phyloP scores from a whole-genome alignment of 176 grass and related monocot species.

The Otatea glauca region DNA sequence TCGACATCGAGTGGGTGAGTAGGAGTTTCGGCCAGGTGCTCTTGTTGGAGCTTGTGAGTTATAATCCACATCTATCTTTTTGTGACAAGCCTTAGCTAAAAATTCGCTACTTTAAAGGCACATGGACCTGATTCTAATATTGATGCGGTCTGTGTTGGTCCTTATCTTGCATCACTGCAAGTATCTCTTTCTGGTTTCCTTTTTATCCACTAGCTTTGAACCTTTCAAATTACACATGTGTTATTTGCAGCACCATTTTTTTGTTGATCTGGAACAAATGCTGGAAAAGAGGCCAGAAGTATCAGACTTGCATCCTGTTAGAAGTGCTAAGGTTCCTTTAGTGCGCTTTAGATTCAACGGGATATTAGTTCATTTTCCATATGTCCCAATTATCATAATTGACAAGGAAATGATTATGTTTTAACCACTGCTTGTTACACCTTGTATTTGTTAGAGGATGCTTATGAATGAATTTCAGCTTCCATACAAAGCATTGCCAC shows the following conservation, averaged over 20 bases:
- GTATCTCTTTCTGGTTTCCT: constrained; percentile 37
- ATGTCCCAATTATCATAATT: too few relatives aligned
- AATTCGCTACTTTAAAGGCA: constrained; percentile 44
- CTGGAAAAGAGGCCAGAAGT: constrained; percentile 64
- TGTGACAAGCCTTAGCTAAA: constrained; percentile 4
- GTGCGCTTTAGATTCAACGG: constrained; percentile 80
- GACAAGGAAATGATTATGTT: too few relatives aligned
- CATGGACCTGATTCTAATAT: constrained; percentile 79
- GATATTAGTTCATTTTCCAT: constrained; percentile 69
- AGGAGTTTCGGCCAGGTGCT: too few relatives aligned
- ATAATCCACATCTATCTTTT: constrained; percentile 29
- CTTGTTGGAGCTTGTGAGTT: too few relatives aligned
- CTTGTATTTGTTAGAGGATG: too few relatives aligned
- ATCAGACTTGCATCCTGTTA: constrained; percentile 60
- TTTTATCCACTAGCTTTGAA: constrained; percentile 11
- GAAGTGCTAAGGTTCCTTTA: constrained; percentile 76
- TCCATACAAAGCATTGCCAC: too few relatives aligned
- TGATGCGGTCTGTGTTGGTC: constrained; percentile 69
- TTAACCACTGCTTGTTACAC: too few relatives aligned
- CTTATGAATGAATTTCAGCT: too few relatives aligned
- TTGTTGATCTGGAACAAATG: constrained; percentile 55
- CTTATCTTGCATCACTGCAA: constrained; percentile 58
- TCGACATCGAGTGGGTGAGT: too few relatives aligned
- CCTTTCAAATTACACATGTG: constrained; percentile 29
- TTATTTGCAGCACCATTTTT: constrained; percentile 71